Conservation (phyloP, 164 flowering plant species). For the Chloranthus sessilifolius region DNA sequence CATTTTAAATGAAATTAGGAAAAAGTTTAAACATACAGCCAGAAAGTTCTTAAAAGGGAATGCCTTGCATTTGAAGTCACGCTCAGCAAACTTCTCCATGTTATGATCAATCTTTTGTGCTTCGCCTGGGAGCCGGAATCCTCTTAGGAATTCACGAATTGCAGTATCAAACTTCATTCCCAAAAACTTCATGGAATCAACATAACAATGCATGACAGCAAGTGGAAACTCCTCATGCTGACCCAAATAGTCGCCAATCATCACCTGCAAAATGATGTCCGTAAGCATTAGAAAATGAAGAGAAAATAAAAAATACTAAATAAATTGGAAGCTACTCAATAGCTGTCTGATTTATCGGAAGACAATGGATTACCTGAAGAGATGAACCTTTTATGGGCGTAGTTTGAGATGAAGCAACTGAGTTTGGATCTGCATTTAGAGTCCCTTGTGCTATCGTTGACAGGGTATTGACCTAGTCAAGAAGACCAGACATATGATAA, state of each 20-base stretch:
- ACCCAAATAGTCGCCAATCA: constrained; percentile 94
- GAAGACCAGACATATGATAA: background rate
- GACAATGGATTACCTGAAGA: constrained; percentile 59
- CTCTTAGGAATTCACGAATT: constrained; percentile 83
- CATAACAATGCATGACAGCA: constrained; percentile 97
- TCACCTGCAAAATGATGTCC: constrained; percentile 64
- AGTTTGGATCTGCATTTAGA: constrained; percentile 69
- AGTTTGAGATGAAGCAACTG: constrained; percentile 56
- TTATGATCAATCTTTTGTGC: constrained; percentile 97
- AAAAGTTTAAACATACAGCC: too few species aligned
- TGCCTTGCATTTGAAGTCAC: too few species aligned
- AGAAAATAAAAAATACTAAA: constrained; percentile 10
- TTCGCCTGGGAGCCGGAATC: constrained; percentile 96
- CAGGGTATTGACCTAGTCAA: constrained; percentile 58
- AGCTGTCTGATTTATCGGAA: background rate
- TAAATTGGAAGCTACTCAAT: background rate
- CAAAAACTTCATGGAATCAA: constrained; percentile 87
- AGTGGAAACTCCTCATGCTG: constrained; percentile 98
- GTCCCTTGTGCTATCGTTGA: constrained; percentile 88
- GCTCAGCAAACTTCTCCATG: constrained; percentile 98
- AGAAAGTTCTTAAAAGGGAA: too few species aligned
- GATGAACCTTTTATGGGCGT: constrained; percentile 77
- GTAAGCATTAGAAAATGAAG: background rate
- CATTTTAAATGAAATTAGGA: too few species aligned
- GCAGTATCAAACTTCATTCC: constrained; percentile 87